Evolutionary conservation across 2,329 filamentous ascomycete species (phyloP), one percentile per base, ranked within the genome.

Genomic region (Clathrospora elynae): DNA sequence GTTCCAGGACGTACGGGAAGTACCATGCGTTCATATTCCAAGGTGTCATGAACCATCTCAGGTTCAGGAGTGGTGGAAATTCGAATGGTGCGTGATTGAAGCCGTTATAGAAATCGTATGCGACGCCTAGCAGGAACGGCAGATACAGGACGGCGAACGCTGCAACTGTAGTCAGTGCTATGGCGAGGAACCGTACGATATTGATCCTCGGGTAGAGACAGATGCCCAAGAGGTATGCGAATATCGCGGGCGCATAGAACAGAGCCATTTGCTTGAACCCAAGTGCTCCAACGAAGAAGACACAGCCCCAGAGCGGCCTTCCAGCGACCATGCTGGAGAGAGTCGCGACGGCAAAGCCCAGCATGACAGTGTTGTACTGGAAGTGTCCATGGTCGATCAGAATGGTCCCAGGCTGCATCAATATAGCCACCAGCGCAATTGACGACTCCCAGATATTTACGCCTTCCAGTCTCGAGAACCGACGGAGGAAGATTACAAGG

Each of bases 181-280:
- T 92, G 6, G 81, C 81, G 4, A 93, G 54, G 16, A 97, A 81
- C 3, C 90, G 83, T 0, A 78, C 67, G 2, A 85, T 59, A 42
- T 86, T 85, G 59, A 91, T 71, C 8, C 78, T 77, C 1, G 91
- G 91, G 51, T 85, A 86, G n/a, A 95, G 59, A 64, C 91, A 96
- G 62, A 85, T 84, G 6, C 92, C 93, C 1, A 97, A 76, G 2
- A 99, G 83, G 64, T 91, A 99, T 20, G 90, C 87, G 68, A 97
- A 97, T 43, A 97, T 85, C 13, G 86, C 85, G 10, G 95, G 91
- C 3, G 95, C 90, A 71, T 96, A 99, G 74, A 97, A 99, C 11
- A 99, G 78, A 1, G 92, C 92, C 95, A 99, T 99, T 71, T 99
- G 93, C 76, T 99, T 99, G 78, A 97, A 99, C 5, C 90, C 90